Evolutionary conservation across 345 rosid genomes (phyloP).

Genomic region (Alliaria petiolata): DNA sequence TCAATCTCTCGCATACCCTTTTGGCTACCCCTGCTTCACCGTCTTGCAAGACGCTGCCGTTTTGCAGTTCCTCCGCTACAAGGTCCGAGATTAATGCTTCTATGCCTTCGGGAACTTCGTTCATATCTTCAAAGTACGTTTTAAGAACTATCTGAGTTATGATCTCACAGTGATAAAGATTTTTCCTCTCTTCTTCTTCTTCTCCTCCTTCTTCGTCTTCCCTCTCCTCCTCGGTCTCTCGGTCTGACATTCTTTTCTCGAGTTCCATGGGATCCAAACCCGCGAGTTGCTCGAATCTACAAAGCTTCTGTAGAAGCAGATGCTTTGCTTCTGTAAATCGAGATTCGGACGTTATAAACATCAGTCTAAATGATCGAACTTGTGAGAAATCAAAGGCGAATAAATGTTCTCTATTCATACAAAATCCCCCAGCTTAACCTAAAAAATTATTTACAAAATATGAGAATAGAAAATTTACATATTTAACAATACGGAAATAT

Average conservation of each 20-base stretch:
- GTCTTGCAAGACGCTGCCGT: not conserved
- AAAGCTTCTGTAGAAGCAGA: slow-evolving; percentile 67
- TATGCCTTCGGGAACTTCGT: slow-evolving; percentile 48
- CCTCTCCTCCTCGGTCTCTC: slow-evolving; percentile 26
- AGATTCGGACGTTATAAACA: not conserved
- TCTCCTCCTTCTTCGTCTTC: slow-evolving; percentile 38
- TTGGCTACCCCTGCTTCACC: slow-evolving; percentile 30
- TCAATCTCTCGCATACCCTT: slow-evolving; percentile 59
- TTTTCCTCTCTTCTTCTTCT: slow-evolving; percentile 32
- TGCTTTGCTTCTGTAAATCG: slow-evolving; percentile 64
- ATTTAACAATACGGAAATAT: not conserved
- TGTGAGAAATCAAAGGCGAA: not conserved
- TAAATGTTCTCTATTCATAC: not conserved
- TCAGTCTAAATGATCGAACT: not conserved
- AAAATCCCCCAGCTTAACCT: not conserved
- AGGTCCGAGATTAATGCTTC: slow-evolving; percentile 61
- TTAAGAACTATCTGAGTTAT: slow-evolving; percentile 24
- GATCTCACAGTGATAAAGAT: slow-evolving; percentile 11
- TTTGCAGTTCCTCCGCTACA: slow-evolving; percentile 50
- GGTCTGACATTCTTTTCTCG: slow-evolving; percentile 60
- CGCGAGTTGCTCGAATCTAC: slow-evolving; percentile 72
- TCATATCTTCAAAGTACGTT: slow-evolving; percentile 28
- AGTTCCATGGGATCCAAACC: slow-evolving; percentile 78
- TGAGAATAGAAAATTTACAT: not conserved
- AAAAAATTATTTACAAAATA: not conserved